Evolutionary conservation across 768 basidiomycete genomes (phyloP), one percentile per base, ranked within the genome.

Genomic region (Postia placenta): DNA sequence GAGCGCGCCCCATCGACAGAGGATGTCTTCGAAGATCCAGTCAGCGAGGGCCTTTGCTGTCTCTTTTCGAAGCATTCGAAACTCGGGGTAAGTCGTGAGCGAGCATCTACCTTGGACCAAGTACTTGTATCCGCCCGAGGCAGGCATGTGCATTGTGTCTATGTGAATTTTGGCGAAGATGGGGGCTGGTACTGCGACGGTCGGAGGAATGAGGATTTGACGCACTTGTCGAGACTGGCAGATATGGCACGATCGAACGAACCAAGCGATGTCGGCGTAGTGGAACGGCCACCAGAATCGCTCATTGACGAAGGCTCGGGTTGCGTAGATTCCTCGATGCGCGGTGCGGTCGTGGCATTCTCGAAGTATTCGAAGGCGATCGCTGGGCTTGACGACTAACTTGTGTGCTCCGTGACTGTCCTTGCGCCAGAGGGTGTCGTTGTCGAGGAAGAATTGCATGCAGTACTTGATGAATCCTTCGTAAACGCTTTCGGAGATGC

Each of bases 81-180:
- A 63, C 15, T 56, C 33, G 2, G 56, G 63, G 41, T 62, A 73
- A 6, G 49, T 50, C 0, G 63, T 61, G 0, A 75, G 64, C 0
- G 62, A 61, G 48, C 67, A 69, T 0, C 64, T 57, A 0, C 61
- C 72, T 38, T 72, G 71, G 1, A 75, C 57, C 20, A 74, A 54
- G 30, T 68, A 71, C 4, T 56, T 56, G 52, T 53, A 70, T 0
- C 69, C 62, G 2, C 57, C 56, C 0, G 70, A 59, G 0, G 46
- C 52, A 0, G 68, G 71, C 55, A 76, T 65, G 47, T 64, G 57
- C 71, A 76, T 74, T 0, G 69, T 67, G 56, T 76, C 67, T 14
- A 71, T 57, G 42, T 75, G 64, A 0, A 66, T 61, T 40, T 69
- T 69, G 6, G 53, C 14, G 53, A 71, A 75, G 4, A 63, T 50